A percentile compares a stretch with the other conserved stretches of the same genome.
Evolutionary conservation across 139 green algal species (phyloP).

Genomic region (Gonium pectorale): DNA sequence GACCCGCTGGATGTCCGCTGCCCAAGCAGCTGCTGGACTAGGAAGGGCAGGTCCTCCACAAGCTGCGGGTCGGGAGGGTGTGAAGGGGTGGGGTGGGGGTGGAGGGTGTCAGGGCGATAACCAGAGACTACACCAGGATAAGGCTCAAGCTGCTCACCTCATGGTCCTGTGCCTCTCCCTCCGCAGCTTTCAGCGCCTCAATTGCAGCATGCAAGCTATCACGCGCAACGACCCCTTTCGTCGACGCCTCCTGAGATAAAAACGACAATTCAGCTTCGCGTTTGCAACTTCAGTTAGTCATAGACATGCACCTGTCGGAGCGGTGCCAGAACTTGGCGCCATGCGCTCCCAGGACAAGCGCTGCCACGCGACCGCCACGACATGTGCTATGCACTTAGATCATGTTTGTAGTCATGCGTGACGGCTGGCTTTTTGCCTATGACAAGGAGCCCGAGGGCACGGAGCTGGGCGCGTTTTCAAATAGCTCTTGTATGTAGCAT

Average conservation of each 20-base stretch:
- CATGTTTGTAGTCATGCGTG: no score
- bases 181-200: not conserved
- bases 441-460: no score
- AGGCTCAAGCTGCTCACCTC: not conserved
- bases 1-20: not conserved
- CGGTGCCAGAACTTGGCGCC: slow-evolving; percentile 14
- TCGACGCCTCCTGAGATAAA: not conserved
- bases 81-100: not conserved
- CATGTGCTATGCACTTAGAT: no score
- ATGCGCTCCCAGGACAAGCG: slow-evolving; percentile 5
- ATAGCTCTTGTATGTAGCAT: no score
- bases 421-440: no score
- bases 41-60: slow-evolving; percentile 49
- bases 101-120: not conserved
- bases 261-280: no score
- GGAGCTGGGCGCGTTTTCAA: no score
- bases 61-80: no score
- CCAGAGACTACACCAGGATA: no score
- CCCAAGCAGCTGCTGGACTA: slow-evolving; percentile 41
- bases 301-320: slow-evolving; percentile 12
- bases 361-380: not conserved
- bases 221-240: not conserved
- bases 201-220: not conserved
- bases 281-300: no score
- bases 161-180: not conserved